Conservation (phyloP, 371 early-diverging fungal species). For the Batrachochytrium dendrobatidis region DNA sequence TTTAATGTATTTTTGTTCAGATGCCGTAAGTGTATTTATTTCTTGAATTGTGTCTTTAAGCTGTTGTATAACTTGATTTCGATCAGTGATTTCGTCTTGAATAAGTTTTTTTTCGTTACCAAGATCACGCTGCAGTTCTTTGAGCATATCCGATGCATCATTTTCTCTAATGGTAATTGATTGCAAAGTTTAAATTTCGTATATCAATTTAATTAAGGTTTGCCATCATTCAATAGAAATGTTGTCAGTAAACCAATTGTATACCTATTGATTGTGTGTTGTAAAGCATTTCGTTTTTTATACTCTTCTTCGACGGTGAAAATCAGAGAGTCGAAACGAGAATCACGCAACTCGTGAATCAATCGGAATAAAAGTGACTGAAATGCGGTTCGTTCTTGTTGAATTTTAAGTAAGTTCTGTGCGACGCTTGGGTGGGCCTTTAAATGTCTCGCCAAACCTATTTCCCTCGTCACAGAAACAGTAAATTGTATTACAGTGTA, state of each 20-base stretch:
- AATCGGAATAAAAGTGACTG: slow-evolving; percentile 31
- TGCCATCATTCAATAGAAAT: too few relatives aligned
- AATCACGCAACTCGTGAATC: slow-evolving; percentile 37
- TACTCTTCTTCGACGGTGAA: slow-evolving; percentile 44
- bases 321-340: slow-evolving; percentile 31
- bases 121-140: slow-evolving; percentile 36
- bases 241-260: too few relatives aligned
- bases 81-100: slow-evolving; percentile 39
- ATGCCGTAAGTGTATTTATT: slow-evolving; percentile 42
- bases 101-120: slow-evolving; percentile 33
- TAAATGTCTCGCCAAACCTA: slow-evolving; percentile 7
- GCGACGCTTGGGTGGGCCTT: slow-evolving; percentile 32
- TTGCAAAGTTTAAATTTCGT: neutral
- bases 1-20: slow-evolving; percentile 51
- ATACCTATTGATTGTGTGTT: slow-evolving; percentile 43
- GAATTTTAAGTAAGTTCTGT: slow-evolving; percentile 41
- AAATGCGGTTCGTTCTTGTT: slow-evolving; percentile 35
- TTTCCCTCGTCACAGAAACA: neutral
- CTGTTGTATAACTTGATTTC: slow-evolving; percentile 47
- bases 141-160: slow-evolving; percentile 36
- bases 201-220: neutral
- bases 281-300: slow-evolving; percentile 36
- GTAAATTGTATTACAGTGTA: neutral
- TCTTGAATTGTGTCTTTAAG: slow-evolving; percentile 52
- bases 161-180: too few relatives aligned